These are phyloP conservation scores for Phylloboletellus chloephorus DNA, from an alignment of 1,284 basidiomycete species.

Conservation along the genomic window DNA sequence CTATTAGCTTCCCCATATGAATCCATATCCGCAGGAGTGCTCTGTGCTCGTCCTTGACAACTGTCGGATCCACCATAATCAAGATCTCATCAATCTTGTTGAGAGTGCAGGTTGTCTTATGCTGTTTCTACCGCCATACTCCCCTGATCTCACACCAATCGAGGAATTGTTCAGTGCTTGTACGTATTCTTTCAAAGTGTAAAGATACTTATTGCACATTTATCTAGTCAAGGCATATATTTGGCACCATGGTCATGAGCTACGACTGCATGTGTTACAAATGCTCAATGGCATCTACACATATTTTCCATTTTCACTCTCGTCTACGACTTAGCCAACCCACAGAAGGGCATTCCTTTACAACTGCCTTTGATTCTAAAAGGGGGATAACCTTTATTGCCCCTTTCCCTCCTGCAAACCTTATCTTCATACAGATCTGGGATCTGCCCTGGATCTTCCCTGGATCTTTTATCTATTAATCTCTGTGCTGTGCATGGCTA, in stretches of 20 bases:
- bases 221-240: conserved; percentile 19
- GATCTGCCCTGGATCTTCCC: too few relatives aligned
- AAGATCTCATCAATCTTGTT: conserved; percentile 2
- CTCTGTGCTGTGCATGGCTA: too few relatives aligned
- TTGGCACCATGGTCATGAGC: conserved; percentile 10
- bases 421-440: too few relatives aligned
- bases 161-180: conserved; percentile 26
- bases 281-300: too few relatives aligned
- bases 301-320: too few relatives aligned
- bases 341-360: too few relatives aligned
- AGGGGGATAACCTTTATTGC: too few relatives aligned
- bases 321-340: too few relatives aligned
- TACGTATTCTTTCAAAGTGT: conserved; percentile 3
- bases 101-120: conserved; percentile 16
- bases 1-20: conserved; percentile 7
- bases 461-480: too few relatives aligned
- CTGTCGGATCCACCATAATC: conserved; percentile 8
- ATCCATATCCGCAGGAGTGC: conserved; percentile 1
- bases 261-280: conserved; percentile 12
- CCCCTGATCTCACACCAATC: conserved; percentile 27
- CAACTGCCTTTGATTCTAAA: too few relatives aligned
- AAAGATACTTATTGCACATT: not conserved
- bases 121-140: conserved; percentile 17
- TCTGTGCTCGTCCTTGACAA: conserved; percentile 9
- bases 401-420: too few relatives aligned